These are phyloP conservation scores for Trypanosoma mega DNA, from an alignment of 208 protist species.

Conservation along the genomic window DNA sequence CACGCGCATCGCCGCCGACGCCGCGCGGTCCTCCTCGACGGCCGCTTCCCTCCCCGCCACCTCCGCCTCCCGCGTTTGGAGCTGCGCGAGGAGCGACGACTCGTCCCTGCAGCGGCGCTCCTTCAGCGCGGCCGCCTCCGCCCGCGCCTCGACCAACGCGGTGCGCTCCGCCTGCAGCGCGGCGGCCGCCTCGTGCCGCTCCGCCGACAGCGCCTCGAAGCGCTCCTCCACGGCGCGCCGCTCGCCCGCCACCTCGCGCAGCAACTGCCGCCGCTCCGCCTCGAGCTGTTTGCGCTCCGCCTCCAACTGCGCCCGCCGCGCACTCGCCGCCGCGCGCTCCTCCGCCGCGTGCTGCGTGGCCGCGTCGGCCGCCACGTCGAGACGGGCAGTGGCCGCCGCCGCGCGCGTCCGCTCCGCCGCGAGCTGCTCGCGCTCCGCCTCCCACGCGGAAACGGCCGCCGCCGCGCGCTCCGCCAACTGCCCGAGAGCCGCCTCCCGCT, in stretches of 20 bases:
- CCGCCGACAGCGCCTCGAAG: conserved; percentile 74
- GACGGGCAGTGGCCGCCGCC: conserved; percentile 65
- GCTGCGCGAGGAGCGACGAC: conserved; percentile 61
- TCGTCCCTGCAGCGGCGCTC: conserved; percentile 84
- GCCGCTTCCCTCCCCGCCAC: conserved; percentile 56
- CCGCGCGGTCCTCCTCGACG: conserved; percentile 65
- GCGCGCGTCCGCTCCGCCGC: conserved; percentile 69
- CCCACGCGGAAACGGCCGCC: not conserved
- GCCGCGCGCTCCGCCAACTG: conserved; percentile 51
- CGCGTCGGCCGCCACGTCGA: conserved; percentile 48
- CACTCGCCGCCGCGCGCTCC: conserved; percentile 64
- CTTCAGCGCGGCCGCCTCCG: conserved; percentile 61
- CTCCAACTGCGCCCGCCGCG: conserved; percentile 70
- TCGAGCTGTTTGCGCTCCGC: conserved; percentile 81
- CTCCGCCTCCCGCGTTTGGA: conserved; percentile 75
- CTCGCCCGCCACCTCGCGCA: conserved; percentile 77
- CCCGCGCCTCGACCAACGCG: conserved; percentile 61
- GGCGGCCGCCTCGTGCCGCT: conserved; percentile 66
- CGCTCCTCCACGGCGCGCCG: conserved; percentile 82
- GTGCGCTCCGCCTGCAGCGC: conserved; percentile 81
- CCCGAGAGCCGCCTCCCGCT: conserved; percentile 57
- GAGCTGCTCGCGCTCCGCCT: conserved; percentile 30
- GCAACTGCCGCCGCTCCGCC: conserved; percentile 74
- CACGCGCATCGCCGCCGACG: conserved; percentile 47
- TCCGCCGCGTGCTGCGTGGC: conserved; percentile 73